Base-by-base conservation (phyloP, 2,329 filamentous ascomycete species). In the Stachybotrys chlorohalonatus region DNA sequence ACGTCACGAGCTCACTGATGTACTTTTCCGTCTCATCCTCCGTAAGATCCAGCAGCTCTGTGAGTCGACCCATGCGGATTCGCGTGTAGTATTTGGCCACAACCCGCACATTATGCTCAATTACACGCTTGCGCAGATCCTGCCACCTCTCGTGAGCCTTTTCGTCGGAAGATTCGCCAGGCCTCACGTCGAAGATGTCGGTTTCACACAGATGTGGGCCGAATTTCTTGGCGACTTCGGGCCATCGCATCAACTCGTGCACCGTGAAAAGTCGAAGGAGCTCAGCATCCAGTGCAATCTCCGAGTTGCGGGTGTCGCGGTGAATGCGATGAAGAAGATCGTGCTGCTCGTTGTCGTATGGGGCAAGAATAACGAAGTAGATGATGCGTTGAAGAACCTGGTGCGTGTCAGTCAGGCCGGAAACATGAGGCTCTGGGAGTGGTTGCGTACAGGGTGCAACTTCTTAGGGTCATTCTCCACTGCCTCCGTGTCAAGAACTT, bases 1-100 rank as follows among this genome's bases (percentile, higher is more conserved):
- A 91, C 47, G 92, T 96, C 52, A 99, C 94, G 57, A 99, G 79
- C 65, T 99, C 90, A 70, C 90, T 95, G 66, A 99, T 96, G 77
- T 97, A 97, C 80, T 95, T 96, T 75, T 99, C 94, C 9, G 94
- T 97, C 78, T 99, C 94, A 57, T 95, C 90, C 70, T 95, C 91
- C 1, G 87, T 87, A 61, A 99, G 79, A 68, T 99, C 94, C 55
- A 99, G 84, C 32, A 99, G 83, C 71, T 94, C 82, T 7, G 91
- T 96, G 58, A 99, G 79, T 39, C 94, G 89, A 60, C 86, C 84
- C 81, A 96, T 94, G 70, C 90, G 87, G 68, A 99, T 95, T 63
- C 94, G 90, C 24, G 94, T 99, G 77, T 99, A 99, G 80, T 99
- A 99, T 74, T 96, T 96, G 64, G 94, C 94, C 45, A 99, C 84